These are phyloP conservation scores for Cyclostephanos tholiformis DNA, from an alignment of 108 stramenopile species.

Conservation along the genomic window DNA sequence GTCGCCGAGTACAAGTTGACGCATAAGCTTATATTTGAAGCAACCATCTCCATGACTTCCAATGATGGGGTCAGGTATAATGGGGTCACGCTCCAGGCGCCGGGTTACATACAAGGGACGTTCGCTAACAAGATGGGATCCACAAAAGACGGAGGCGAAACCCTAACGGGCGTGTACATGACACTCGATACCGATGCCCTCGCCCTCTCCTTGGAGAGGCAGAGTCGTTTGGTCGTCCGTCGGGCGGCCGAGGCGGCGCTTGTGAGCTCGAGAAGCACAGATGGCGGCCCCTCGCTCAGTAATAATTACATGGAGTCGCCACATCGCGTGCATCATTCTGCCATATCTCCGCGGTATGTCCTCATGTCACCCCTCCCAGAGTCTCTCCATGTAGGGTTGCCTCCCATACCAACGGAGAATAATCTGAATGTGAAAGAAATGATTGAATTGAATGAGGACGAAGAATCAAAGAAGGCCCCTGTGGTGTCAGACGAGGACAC, in stretches of 20 bases:
- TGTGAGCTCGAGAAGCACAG: constrained; percentile 33
- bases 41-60: constrained; percentile 54
- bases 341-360: constrained; percentile 46
- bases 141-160: constrained; percentile 30
- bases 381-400: neutral
- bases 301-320: constrained; percentile 16
- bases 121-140: constrained; percentile 51
- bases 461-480: neutral
- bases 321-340: constrained; percentile 24
- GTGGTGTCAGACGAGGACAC: constrained; percentile 27
- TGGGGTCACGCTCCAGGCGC: constrained; percentile 71
- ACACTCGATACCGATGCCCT: constrained; percentile 78
- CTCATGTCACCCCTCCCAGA: constrained; percentile 46
- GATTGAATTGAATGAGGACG: constrained; percentile 8
- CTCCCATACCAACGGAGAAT: neutral
- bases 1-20: constrained; percentile 54
- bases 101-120: constrained; percentile 74
- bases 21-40: constrained; percentile 52
- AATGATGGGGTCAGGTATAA: constrained; percentile 68
- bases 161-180: constrained; percentile 62
- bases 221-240: constrained; percentile 75
- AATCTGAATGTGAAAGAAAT: constrained; percentile 1
- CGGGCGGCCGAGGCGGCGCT: constrained; percentile 60
- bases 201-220: constrained; percentile 76
- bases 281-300: constrained; percentile 12